Evolutionary conservation across 495 filamentous ascomycete genomes (phyloP).

Genomic region (Filosporella fistucella): DNA sequence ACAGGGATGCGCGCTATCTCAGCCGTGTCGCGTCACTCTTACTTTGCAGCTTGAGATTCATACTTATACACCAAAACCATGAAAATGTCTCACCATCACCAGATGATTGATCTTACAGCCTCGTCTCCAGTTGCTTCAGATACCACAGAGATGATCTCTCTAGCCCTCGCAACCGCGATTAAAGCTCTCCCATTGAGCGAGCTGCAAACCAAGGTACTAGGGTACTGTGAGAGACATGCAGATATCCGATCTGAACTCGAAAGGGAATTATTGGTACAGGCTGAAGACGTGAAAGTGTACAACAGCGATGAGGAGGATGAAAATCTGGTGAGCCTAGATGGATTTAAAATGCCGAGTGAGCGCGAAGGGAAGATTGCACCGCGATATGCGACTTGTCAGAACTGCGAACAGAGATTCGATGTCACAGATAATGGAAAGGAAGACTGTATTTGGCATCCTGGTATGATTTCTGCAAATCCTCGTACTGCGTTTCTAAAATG

Average conservation of each 20-base stretch:
- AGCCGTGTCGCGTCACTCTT: no score
- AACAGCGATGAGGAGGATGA: not conserved
- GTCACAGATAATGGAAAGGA: constrained; percentile 11
- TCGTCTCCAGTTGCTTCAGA: not conserved
- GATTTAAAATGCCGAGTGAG: not conserved
- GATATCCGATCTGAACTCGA: not conserved
- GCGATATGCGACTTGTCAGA: constrained; percentile 16
- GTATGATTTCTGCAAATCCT: constrained; percentile 9
- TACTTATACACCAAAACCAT: no score
- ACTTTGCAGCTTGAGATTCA: no score
- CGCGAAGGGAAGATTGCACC: constrained; percentile 13
- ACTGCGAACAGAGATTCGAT: constrained; percentile 23
- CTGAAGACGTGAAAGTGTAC: not conserved
- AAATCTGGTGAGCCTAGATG: not conserved
- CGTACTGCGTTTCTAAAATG: not conserved
- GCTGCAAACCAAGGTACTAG: not conserved
- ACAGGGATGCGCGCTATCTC: no score
- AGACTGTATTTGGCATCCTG: constrained; percentile 24
- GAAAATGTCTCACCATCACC: no score
- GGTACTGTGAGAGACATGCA: not conserved
- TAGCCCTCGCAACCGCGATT: not conserved
- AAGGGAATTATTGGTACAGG: not conserved
- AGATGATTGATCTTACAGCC: not conserved
- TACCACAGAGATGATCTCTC: not conserved
- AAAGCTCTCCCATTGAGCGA: not conserved